Conservation (phyloP, 2,329 filamentous ascomycete genomes). For the Cryoendolithus antarcticus region DNA sequence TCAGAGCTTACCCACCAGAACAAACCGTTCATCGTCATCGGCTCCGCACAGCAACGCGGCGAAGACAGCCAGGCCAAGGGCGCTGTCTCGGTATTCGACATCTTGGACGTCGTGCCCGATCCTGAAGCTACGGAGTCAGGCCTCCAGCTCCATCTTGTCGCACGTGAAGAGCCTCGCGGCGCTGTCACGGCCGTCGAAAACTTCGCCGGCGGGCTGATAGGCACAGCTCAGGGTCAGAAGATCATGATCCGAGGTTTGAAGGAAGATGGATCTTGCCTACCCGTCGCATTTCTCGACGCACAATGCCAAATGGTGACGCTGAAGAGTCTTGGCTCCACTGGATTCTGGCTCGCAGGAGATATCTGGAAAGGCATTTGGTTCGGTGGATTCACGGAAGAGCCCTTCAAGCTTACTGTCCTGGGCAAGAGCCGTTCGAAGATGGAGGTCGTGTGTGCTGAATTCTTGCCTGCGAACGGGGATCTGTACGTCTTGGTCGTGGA, state of each 20-base stretch:
- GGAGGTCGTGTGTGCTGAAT: slow-evolving; percentile 71
- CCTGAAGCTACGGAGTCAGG: slow-evolving; percentile 76
- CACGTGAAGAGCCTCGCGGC: slow-evolving; percentile 83
- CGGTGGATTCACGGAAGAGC: slow-evolving; percentile 90
- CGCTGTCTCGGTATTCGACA: slow-evolving; percentile 77
- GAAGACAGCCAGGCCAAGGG: slow-evolving; percentile 83
- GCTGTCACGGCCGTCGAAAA: slow-evolving; percentile 77
- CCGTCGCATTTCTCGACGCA: slow-evolving; percentile 96
- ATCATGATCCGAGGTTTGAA: slow-evolving; percentile 93
- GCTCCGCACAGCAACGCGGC: slow-evolving; percentile 73
- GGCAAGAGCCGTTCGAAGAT: slow-evolving; percentile 72
- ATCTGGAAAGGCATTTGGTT: slow-evolving; percentile 93
- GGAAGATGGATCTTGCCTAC: slow-evolving; percentile 82
- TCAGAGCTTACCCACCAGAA: slow-evolving; percentile 85
- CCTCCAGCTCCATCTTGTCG: slow-evolving; percentile 70
- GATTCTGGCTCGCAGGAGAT: slow-evolving; percentile 78
- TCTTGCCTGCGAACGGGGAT: slow-evolving; percentile 73
- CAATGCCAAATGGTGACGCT: slow-evolving; percentile 82
- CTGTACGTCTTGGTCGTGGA: slow-evolving; percentile 75
- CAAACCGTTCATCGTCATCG: slow-evolving; percentile 68
- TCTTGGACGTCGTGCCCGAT: slow-evolving; percentile 83
- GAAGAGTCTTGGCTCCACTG: slow-evolving; percentile 71
- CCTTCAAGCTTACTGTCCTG: slow-evolving; percentile 87
- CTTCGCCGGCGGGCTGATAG: slow-evolving; percentile 68
- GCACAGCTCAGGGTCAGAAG: slow-evolving; percentile 91